Evolutionary conservation across 768 basidiomycete genomes (phyloP), one percentile per base, ranked within the genome.

Genomic region (Russula abietina): DNA sequence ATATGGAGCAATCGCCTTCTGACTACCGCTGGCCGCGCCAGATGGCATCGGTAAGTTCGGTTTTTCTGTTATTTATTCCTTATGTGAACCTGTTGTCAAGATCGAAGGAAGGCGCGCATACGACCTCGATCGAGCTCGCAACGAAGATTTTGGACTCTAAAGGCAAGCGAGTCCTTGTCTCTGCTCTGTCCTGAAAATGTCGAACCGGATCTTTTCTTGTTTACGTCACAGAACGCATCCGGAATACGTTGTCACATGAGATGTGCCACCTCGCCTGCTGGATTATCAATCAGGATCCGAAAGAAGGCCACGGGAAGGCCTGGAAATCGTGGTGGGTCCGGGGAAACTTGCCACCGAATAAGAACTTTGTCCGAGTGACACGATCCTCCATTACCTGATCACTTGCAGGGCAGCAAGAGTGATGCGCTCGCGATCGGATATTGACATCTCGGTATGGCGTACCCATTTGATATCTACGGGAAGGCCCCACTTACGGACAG

Each of bases 191-290:
- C 45, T 12, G n/a, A 22, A 46, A 12, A 4, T 6, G 28, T 46
- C 32, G 32, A 24, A 17, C n/a, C 28, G 6, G 11, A 38, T 17
- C 1, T n/a, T n/a, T n/a, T 33, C 17, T 19, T 53, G 46, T 26
- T 45, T 19, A 55, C 28, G 28, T 55, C 2, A 16, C 61, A 93
- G 92, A 90, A 58, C 83, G 91, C 43, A 87, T 94, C 54, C 79
- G 87, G 39, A 86, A 88, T 69, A 94, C 92, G 0, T 75, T 95
- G 14, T 85, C 89, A 33, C 93, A 95, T 68, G 93, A 95, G 72
- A 93, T 94, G 91, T 94, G 92, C 69, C 93, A 94, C 75, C 73
- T 95, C 38, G 93, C 93, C 2, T 83, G 83, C 60, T 95, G 92
- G 92, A 76, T 90, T 26, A 89, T 95, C 59, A 83, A 88, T 70